These are phyloP conservation scores for Craterostigma plantagineum DNA, from an alignment of 257 asterid genomes.

Conservation along the genomic window DNA sequence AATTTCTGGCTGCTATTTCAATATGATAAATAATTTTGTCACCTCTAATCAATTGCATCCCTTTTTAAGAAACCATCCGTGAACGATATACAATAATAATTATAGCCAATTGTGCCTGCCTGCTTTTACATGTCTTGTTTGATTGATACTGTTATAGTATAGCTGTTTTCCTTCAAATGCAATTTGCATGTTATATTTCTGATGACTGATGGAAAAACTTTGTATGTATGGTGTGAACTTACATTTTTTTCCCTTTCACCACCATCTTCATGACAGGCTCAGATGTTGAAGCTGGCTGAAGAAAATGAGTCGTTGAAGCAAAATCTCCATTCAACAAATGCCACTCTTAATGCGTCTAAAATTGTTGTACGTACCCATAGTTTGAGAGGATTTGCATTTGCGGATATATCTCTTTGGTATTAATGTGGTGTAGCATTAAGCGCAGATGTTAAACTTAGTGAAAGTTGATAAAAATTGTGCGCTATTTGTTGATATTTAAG, in stretches of 20 bases:
- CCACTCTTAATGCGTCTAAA: conserved; percentile 39
- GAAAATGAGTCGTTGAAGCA: conserved; percentile 76
- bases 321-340: conserved; percentile 37
- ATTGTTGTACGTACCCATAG: conserved; percentile 23
- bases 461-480: conserved; percentile 4
- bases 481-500: neutral
- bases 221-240: too few species aligned
- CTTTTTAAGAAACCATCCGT: too few species aligned
- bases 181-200: too few species aligned
- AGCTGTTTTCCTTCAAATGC: too few species aligned
- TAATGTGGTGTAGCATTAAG: conserved; percentile 5
- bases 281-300: conserved; percentile 42
- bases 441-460: conserved; percentile 2
- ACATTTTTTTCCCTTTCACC: neutral
- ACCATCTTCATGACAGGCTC: conserved; percentile 36
- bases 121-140: too few species aligned
- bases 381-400: conserved; percentile 4
- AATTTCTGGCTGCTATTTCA: too few species aligned
- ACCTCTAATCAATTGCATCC: too few species aligned
- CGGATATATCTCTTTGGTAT: conserved; percentile 3
- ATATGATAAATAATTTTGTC: too few species aligned
- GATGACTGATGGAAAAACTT: too few species aligned
- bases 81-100: too few species aligned
- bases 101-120: too few species aligned
- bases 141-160: too few species aligned